Evolutionary conservation across 192 early-diverging fungal species (phyloP).

Genomic region (Diversispora epigaea): DNA sequence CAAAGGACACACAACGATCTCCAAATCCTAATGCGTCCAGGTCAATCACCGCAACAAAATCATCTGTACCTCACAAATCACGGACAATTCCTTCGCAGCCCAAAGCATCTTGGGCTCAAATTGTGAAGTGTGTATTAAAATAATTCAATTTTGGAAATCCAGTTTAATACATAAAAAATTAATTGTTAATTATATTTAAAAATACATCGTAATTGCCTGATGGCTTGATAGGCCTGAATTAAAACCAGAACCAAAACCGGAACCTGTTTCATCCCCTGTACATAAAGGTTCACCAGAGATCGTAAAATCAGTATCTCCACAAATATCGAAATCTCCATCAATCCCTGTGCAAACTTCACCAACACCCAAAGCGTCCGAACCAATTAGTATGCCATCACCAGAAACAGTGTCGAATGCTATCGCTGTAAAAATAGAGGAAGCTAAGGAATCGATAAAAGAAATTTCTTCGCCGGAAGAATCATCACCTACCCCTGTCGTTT

Average conservation of each 20-base stretch:
- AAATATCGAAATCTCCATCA: constrained; percentile 35
- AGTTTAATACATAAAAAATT: no score
- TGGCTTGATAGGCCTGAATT: constrained; percentile 32
- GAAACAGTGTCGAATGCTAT: constrained; percentile 25
- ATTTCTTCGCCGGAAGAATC: constrained; percentile 6
- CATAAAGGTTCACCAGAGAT: constrained; percentile 38
- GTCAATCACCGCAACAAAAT: constrained; percentile 15
- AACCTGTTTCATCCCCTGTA: constrained; percentile 34
- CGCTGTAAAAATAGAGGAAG: constrained; percentile 34
- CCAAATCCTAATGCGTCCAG: constrained; percentile 23
- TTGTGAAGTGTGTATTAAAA: constrained; percentile 57
- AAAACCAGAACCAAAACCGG: constrained; percentile 51
- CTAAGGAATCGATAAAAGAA: constrained; percentile 17
- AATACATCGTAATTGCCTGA: neutral
- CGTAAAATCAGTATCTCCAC: constrained; percentile 34
- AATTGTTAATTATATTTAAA: neutral
- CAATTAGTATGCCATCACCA: constrained; percentile 18
- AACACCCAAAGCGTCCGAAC: constrained; percentile 27
- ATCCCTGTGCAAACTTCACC: constrained; percentile 31
- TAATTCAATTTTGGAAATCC: no score
- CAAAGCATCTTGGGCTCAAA: constrained; percentile 62
- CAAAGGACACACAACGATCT: neutral
- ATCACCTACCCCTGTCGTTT: constrained; percentile 16
- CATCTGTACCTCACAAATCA: constrained; percentile 34
- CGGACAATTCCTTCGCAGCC: constrained; percentile 42